Conservation (phyloP, 306 rosid species). For the Astragalus membranaceus region DNA sequence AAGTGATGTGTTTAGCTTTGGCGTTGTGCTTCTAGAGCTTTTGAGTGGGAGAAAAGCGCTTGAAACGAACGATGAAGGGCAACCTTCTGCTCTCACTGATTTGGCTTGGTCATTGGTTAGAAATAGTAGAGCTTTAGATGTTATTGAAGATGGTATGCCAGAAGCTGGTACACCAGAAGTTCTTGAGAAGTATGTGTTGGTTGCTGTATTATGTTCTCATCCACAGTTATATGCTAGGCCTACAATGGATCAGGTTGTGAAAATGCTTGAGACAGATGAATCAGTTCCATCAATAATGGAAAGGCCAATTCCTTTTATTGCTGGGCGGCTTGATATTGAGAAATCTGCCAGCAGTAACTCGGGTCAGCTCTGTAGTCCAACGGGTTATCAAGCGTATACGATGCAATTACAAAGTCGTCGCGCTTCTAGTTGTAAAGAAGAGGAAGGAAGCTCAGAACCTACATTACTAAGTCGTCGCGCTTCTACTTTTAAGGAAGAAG, state of each 20-base stretch:
- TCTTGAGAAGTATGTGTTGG: slow-evolving; percentile 74
- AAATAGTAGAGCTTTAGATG: slow-evolving; percentile 60
- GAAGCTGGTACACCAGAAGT: slow-evolving; percentile 55
- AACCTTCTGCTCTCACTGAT: slow-evolving; percentile 64
- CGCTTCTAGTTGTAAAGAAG: slow-evolving; percentile 23
- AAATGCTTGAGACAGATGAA: slow-evolving; percentile 82
- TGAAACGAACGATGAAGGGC: slow-evolving; percentile 33
- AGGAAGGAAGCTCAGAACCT: slow-evolving; percentile 19
- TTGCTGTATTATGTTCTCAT: slow-evolving; percentile 87
- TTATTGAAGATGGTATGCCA: slow-evolving; percentile 68
- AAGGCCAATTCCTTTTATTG: slow-evolving; percentile 68
- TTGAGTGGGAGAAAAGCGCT: slow-evolving; percentile 93
- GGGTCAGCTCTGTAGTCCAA: slow-evolving; percentile 43
- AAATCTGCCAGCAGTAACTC: slow-evolving; percentile 58
- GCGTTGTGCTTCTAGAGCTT: slow-evolving; percentile 89
- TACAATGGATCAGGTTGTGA: slow-evolving; percentile 93
- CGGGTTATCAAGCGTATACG: slow-evolving; percentile 54
- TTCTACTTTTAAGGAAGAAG: slow-evolving; percentile 21
- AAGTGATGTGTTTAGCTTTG: slow-evolving; percentile 84
- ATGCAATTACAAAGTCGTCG: slow-evolving; percentile 28
- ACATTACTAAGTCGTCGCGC: slow-evolving; percentile 27
- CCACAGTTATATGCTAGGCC: slow-evolving; percentile 95
- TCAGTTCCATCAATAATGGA: slow-evolving; percentile 70
- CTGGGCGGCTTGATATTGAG: slow-evolving; percentile 67
- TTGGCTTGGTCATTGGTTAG: slow-evolving; percentile 90